Conservation (phyloP, 768 basidiomycete species). For the Austroboletus eburneus region DNA sequence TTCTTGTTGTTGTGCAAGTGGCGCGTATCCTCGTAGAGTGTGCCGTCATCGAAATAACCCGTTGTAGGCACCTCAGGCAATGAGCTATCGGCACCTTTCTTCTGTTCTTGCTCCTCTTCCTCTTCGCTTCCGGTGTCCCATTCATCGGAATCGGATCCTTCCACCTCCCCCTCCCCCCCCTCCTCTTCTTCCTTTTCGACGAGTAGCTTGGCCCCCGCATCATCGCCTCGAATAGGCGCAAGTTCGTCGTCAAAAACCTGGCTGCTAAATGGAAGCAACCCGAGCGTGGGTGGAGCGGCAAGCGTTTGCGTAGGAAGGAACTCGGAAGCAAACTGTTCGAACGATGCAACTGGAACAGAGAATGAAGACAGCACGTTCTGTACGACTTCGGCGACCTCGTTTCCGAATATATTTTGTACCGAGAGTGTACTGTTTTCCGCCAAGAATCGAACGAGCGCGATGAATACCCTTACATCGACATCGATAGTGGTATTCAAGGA, state of each 20-base stretch:
- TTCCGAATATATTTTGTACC: constrained; percentile 27
- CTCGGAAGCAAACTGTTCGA: constrained; percentile 14
- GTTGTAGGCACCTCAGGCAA: neutral
- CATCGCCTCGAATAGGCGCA: constrained; percentile 27
- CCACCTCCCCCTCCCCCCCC: constrained; percentile 14
- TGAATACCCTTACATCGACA: constrained; percentile 52
- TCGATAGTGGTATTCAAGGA: constrained; percentile 32
- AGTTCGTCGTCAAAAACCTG: constrained; percentile 41
- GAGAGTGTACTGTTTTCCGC: constrained; percentile 22
- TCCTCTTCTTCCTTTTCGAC: constrained; percentile 9
- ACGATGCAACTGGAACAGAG: constrained; percentile 14
- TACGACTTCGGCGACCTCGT: constrained; percentile 21
- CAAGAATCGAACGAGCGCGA: constrained; percentile 39
- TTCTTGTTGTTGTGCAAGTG: constrained; percentile 63
- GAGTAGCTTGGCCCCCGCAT: constrained; percentile 3
- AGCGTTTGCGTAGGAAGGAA: constrained; percentile 16
- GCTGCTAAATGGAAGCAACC: constrained; percentile 40
- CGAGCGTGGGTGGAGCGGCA: constrained; percentile 1
- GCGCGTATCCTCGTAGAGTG: constrained; percentile 43
- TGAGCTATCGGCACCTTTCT: neutral
- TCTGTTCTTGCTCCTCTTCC: constrained; percentile 2
- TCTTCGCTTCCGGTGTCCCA: constrained; percentile 20
- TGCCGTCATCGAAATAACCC: constrained; percentile 37
- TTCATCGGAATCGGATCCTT: constrained; percentile 16
- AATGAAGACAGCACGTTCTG: constrained; percentile 18